A percentile compares a stretch with the other conserved stretches of the same genome.
Evolutionary conservation across 225 moss, liverwort and hornwort genomes (phyloP).

Genomic region (Bryum argenteum): DNA sequence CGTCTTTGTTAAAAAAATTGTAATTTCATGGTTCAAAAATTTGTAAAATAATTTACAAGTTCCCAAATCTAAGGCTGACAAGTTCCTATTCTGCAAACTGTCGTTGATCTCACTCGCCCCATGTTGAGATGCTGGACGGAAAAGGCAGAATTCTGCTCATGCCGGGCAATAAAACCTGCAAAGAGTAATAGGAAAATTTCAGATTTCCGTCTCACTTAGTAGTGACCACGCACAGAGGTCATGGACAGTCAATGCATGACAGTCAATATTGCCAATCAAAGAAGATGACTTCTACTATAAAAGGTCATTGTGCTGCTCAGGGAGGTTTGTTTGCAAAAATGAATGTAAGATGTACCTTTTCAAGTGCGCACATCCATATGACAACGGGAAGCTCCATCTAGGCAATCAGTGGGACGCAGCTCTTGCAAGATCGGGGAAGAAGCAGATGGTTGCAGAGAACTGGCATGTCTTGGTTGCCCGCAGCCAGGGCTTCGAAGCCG

Average conservation of each 20-base stretch:
- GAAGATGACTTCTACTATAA: too few relatives aligned
- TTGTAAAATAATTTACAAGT: too few relatives aligned
- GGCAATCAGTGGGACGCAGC: not conserved
- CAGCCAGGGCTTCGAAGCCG: not conserved
- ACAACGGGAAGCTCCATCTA: not conserved
- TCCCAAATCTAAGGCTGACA: too few relatives aligned
- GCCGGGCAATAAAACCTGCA: slow-evolving; percentile 65
- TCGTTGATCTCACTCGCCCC: too few relatives aligned
- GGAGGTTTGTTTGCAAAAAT: not conserved
- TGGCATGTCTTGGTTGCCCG: not conserved
- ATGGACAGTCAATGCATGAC: too few relatives aligned
- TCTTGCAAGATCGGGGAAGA: too few relatives aligned
- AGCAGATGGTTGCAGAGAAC: not conserved
- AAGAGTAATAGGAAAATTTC: not conserved
- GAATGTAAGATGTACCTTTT: not conserved
- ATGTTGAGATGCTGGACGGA: not conserved
- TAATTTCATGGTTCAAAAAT: too few relatives aligned
- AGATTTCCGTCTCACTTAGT: too few relatives aligned
- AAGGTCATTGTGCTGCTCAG: too few relatives aligned
- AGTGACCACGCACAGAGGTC: too few relatives aligned
- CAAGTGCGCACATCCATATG: not conserved
- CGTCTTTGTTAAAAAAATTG: too few relatives aligned
- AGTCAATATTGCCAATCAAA: not conserved
- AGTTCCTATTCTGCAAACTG: too few relatives aligned
- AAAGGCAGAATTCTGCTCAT: slow-evolving; percentile 68